Evolutionary conservation across 2,329 filamentous ascomycete genomes (phyloP).

Genomic region (Venturia nashicola): DNA sequence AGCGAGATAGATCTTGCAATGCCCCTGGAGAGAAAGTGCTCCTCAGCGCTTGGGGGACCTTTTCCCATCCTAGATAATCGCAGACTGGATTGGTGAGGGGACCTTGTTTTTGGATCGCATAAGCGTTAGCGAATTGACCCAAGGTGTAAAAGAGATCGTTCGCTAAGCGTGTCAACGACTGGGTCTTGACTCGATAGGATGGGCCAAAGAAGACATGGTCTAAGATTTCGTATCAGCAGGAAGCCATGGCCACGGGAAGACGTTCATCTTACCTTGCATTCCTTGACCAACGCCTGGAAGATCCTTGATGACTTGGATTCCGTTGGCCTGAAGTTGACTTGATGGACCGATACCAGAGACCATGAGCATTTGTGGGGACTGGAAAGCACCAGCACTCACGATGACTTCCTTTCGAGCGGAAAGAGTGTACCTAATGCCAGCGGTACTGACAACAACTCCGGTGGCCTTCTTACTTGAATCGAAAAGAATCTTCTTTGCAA

Average conservation of each 20-base stretch:
- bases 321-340: conserved; percentile 22
- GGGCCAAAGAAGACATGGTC: conserved; percentile 25
- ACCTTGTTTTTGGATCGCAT: conserved; percentile 8
- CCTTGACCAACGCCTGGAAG: conserved; percentile 20
- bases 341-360: conserved; percentile 37
- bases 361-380: conserved; percentile 42
- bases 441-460: conserved; percentile 1
- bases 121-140: neutral
- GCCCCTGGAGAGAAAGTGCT: conserved; percentile 10
- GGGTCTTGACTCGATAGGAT: conserved; percentile 14
- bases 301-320: conserved; percentile 19
- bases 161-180: conserved; percentile 8
- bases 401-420: conserved; percentile 36
- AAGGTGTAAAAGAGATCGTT: conserved; percentile 4
- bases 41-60: conserved; percentile 14
- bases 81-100: conserved; percentile 15
- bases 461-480: conserved; percentile 3
- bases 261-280: conserved; percentile 3
- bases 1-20: conserved; percentile 12
- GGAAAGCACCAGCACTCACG: conserved; percentile 40
- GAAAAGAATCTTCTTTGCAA: conserved; percentile 10
- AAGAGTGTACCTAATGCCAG: conserved; percentile 26
- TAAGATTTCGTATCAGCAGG: neutral
- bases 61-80: conserved; percentile 16
- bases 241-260: no score